Percentiles rank a stretch among this genome's conserved stretches.
phyloP scores from a whole-genome alignment of 805 yeast species.

The Sugiyamaella chiloensis region DNA sequence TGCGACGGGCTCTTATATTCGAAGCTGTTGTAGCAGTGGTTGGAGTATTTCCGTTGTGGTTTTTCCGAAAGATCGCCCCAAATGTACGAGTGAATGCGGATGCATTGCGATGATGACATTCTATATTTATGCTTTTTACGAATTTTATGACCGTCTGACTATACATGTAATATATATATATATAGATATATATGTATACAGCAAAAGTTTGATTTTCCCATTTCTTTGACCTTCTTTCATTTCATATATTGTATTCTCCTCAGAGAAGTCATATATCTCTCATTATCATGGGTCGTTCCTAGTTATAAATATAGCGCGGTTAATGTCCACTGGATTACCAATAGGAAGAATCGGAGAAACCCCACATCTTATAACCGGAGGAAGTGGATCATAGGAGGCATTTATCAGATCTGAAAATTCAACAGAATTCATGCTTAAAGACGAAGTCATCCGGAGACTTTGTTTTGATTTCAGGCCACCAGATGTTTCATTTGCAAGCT shows the following conservation, averaged over 20 bases:
- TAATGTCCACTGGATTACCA: constrained; percentile 2
- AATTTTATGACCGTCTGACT: background rate
- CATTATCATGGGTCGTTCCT: too few species aligned
- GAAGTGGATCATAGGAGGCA: background rate
- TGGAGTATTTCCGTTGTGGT: constrained; percentile 26
- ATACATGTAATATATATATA: too few species aligned
- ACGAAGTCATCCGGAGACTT: background rate
- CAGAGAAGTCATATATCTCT: too few species aligned
- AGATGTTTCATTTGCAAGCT: background rate
- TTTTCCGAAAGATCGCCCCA: constrained; percentile 13
- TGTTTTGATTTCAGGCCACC: background rate
- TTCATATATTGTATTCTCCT: too few species aligned
- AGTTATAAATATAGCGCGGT: background rate
- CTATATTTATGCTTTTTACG: background rate
- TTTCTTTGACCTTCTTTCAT: too few species aligned
- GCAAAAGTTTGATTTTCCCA: too few species aligned
- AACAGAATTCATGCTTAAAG: background rate
- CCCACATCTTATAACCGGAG: background rate
- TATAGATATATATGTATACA: too few species aligned
- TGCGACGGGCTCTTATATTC: constrained; percentile 33
- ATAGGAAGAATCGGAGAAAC: constrained; percentile 7
- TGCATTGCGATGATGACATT: background rate
- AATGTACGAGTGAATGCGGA: constrained; percentile 23
- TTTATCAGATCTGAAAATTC: background rate
- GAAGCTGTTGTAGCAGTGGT: constrained; percentile 32